Percentiles rank a stretch among this genome's conserved stretches.
These are phyloP conservation scores for Oemleria cerasiformis DNA, from an alignment of 306 rosid species.

Conservation along the genomic window DNA sequence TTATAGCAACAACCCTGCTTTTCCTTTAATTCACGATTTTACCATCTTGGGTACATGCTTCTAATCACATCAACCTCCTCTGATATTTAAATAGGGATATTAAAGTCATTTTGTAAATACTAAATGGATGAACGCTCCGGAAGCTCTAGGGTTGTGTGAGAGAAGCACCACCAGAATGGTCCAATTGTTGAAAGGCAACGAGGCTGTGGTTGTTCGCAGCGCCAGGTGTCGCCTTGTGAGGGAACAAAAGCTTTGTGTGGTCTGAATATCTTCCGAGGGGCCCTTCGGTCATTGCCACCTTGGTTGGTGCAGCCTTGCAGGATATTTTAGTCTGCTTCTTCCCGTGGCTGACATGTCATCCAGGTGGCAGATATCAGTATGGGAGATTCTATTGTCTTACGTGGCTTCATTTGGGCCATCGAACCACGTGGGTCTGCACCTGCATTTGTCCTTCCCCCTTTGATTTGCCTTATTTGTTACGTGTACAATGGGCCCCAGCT, in stretches of 20 bases:
- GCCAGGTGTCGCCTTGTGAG: constrained; percentile 54
- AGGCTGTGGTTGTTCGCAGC: constrained; percentile 42
- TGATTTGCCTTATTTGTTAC: neutral
- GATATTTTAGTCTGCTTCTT: constrained; percentile 1
- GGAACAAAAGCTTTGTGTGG: constrained; percentile 42
- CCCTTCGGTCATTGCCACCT: neutral
- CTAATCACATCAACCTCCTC: neutral
- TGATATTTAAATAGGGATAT: neutral
- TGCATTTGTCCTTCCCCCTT: too few species aligned
- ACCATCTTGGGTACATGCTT: constrained; percentile 9
- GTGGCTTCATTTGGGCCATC: constrained; percentile 12
- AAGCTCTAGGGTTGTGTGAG: neutral
- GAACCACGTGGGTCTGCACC: constrained; percentile 20
- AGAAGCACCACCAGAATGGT: neutral
- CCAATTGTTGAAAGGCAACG: neutral
- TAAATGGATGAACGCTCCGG: neutral
- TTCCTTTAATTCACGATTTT: constrained; percentile 29
- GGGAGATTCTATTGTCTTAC: constrained; percentile 44
- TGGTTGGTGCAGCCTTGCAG: constrained; percentile 16
- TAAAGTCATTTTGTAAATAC: neutral
- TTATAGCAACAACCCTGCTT: constrained; percentile 19
- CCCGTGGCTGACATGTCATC: constrained; percentile 8
- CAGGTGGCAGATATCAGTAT: constrained; percentile 16
- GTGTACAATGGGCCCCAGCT: neutral
- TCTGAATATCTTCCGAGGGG: neutral